Base-by-base conservation (phyloP, 2,329 filamentous ascomycete species). In the Aspergillus luchuensis region DNA sequence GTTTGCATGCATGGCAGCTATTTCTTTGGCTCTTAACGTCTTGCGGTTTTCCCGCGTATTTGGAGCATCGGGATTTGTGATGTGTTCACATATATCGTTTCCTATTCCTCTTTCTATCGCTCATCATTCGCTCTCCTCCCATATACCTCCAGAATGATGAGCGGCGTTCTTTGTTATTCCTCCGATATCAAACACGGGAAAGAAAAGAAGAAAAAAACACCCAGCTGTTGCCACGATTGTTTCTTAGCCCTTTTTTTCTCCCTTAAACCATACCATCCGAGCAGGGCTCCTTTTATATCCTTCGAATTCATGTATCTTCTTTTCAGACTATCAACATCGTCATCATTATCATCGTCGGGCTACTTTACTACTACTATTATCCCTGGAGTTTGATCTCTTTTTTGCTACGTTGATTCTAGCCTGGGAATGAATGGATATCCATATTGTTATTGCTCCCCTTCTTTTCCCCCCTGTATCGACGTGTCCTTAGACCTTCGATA, bases 271-370 rank as follows among this genome's bases (percentile, higher is more conserved):
- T 55, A 25, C 53, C 39, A 30, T 57, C 47, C 41, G 53, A 45
- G 19, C 28, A 21, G 38, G 48, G 23, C 39, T 53, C 30, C 30
- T 33, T 30, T 33, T 55, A 19, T 41, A 57, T 58, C 43, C 56
- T 63, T 58, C 55, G 52, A 59, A 65, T 67, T 67, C 63, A 64
- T 73, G 70, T 72, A 73, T 63, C 69, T 62, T 72, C 69, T 66
- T 57, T 39, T 61, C 62, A 33, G 50, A 25, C 41, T 21, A 4
- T 33, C 28, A 30, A 28, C 23, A 23, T 51, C 7, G 7, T 8
- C 25, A 28, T 25, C 25, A 25, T 25, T 28, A 28, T 28, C 25
- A 28, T 25, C 2, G 2, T 28, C 7, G 25, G 25, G 25, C 25
- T 28, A 28, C 25, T 28, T 28, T 28, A 28, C 21, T 43, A 43